Conservation (phyloP, 2,329 filamentous ascomycete species). For the Aspergillus brasiliensis region DNA sequence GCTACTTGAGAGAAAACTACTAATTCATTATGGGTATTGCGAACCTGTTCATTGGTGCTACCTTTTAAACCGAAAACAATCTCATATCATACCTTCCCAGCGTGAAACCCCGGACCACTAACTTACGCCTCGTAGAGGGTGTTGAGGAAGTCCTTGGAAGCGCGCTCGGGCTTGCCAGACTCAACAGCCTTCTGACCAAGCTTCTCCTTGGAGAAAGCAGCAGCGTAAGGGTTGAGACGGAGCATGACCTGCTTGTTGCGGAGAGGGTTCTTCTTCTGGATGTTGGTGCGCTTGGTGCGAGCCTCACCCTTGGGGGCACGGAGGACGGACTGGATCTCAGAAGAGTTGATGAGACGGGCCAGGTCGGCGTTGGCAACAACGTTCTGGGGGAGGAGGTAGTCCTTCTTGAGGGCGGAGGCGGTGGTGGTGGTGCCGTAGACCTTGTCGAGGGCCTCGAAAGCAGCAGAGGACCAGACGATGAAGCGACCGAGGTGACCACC, state of each 20-base stretch:
- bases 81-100: conserved; percentile 22
- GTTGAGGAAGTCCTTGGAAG: conserved; percentile 56
- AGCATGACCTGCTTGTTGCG: conserved; percentile 98
- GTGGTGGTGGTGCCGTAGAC: conserved; percentile 94
- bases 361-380: conserved; percentile 93
- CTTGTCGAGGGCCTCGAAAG: conserved; percentile 93
- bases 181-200: conserved; percentile 71
- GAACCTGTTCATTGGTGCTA: conserved; percentile 25
- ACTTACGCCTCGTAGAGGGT: conserved; percentile 56
- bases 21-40: neutral
- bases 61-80: conserved; percentile 26
- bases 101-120: conserved; percentile 19
- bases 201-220: conserved; percentile 84
- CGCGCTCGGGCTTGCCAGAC: conserved; percentile 61
- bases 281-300: conserved; percentile 82
- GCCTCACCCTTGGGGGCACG: conserved; percentile 87
- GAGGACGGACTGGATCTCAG: conserved; percentile 95
- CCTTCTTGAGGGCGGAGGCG: conserved; percentile 93
- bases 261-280: conserved; percentile 99
- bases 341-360: conserved; percentile 97
- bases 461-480: conserved; percentile 97
- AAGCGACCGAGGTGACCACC: conserved; percentile 99
- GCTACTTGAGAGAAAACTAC: neutral
- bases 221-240: conserved; percentile 96
- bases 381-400: conserved; percentile 95